Evolutionary conservation across 1,284 basidiomycete species (phyloP).

Genomic region (Ganoderma boninense): DNA sequence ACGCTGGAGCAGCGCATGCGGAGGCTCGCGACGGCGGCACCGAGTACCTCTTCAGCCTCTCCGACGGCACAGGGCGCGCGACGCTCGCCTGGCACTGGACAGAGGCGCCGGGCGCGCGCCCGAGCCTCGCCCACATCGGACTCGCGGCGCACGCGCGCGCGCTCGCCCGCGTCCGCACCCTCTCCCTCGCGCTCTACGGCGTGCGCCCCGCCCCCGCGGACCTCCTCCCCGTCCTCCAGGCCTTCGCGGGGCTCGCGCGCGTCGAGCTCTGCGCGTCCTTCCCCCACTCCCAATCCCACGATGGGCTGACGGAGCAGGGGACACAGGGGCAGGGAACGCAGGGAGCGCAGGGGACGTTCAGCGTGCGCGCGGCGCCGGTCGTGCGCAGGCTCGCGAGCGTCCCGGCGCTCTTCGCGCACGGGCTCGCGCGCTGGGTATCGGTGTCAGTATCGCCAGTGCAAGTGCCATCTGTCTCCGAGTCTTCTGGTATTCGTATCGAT

Average conservation of each 20-base stretch:
- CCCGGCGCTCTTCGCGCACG: conserved; percentile 20
- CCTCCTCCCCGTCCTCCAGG: conserved; percentile 14
- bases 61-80: conserved; percentile 21
- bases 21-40: too few species aligned
- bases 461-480: too few species aligned
- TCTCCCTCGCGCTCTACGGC: conserved; percentile 17
- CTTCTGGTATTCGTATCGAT: too few species aligned
- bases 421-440: conserved; percentile 18
- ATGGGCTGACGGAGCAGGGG: too few species aligned
- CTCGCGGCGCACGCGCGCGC: conserved; percentile 14
- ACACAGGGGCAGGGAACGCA: too few species aligned
- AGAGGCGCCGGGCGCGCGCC: not conserved
- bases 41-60: conserved; percentile 19
- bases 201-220: conserved; percentile 13
- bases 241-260: conserved; percentile 18
- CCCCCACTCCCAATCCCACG: not conserved
- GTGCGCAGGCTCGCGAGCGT: conserved; percentile 17
- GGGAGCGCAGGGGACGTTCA: conserved; percentile 3
- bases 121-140: conserved; percentile 20
- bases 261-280: conserved; percentile 13
- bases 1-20: too few species aligned
- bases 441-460: too few species aligned
- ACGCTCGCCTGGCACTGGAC: conserved; percentile 25
- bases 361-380: conserved; percentile 11
- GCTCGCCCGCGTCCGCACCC: conserved; percentile 11